A percentile compares a stretch with the other conserved stretches of the same genome.
Evolutionary conservation across 352 stramenopile genomes (phyloP).

Genomic region (Aphanomyces euteiches): DNA sequence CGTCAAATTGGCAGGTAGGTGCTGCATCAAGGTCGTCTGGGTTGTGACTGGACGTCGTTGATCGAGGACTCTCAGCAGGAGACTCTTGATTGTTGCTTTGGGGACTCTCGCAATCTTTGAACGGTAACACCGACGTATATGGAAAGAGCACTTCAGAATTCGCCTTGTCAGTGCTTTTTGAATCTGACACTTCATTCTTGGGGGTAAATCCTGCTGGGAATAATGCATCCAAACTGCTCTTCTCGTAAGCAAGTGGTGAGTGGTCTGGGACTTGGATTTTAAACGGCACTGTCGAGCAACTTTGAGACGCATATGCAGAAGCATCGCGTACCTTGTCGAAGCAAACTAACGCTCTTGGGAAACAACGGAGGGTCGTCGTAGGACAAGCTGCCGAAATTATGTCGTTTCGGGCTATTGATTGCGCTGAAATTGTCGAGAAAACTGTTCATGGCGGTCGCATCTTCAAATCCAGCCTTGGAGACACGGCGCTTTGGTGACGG

Average conservation of each 20-base stretch:
- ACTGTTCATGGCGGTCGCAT: conserved; percentile 6
- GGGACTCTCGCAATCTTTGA: not conserved
- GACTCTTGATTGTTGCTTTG: conserved; percentile 8
- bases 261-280: conserved; percentile 25
- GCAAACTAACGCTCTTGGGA: conserved; percentile 28
- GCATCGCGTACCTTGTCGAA: conserved; percentile 19
- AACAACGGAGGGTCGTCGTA: conserved; percentile 26
- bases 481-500: conserved; percentile 28
- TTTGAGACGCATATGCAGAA: no score
- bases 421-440: conserved; percentile 22
- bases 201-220: conserved; percentile 10
- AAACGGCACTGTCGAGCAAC: conserved; percentile 19
- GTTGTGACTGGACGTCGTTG: conserved; percentile 5
- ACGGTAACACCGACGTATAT: not conserved
- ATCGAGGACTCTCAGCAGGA: not conserved
- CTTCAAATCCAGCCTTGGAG: conserved; percentile 30
- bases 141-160: not conserved
- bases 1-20: conserved; percentile 19
- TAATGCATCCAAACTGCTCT: conserved; percentile 29
- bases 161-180: not conserved
- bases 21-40: conserved; percentile 5
- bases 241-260: conserved; percentile 18
- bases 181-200: not conserved
- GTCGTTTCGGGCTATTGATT: conserved; percentile 25
- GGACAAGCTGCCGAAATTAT: conserved; percentile 27